phyloP scores from a whole-genome alignment of 2,329 filamentous ascomycete species.

The Aspergillus brunneoviolaceus region DNA sequence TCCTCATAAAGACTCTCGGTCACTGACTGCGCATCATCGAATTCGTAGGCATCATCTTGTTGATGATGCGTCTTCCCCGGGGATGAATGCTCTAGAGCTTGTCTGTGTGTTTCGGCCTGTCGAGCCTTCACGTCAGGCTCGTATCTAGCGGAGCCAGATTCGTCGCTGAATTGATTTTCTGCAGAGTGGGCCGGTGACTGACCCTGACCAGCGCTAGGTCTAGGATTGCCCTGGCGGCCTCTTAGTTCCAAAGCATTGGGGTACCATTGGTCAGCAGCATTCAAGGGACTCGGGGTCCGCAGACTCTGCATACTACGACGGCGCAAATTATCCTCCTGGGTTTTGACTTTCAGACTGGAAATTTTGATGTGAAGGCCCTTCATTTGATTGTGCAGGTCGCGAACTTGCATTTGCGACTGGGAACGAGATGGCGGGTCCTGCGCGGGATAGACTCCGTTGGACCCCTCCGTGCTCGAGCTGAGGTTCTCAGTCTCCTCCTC shows the following conservation, averaged over 20 bases:
- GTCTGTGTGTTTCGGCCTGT: constrained; percentile 7
- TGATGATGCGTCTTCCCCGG: constrained; percentile 13
- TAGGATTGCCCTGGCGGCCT: constrained; percentile 34
- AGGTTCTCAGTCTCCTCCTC: constrained; percentile 27
- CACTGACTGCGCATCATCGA: constrained; percentile 32
- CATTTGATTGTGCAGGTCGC: constrained; percentile 79
- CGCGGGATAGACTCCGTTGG: constrained; percentile 38
- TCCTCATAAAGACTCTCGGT: constrained; percentile 44
- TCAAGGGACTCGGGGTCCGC: constrained; percentile 75
- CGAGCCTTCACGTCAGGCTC: constrained; percentile 4
- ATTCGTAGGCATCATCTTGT: constrained; percentile 12
- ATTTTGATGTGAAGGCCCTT: constrained; percentile 82
- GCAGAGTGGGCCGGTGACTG: constrained; percentile 32
- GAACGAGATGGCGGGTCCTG: constrained; percentile 59
- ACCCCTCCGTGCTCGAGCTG: constrained; percentile 32
- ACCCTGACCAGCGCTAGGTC: constrained; percentile 37
- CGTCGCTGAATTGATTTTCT: constrained; percentile 18
- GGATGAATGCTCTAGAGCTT: constrained; percentile 1
- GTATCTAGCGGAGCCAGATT: constrained; percentile 21
- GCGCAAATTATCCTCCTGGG: constrained; percentile 74
- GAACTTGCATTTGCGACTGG: constrained; percentile 70
- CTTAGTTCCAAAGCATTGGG: constrained; percentile 40
- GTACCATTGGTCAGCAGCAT: constrained; percentile 65
- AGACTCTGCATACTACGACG: constrained; percentile 74
- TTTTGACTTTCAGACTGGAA: constrained; percentile 73